Percentiles rank a stretch among this genome's conserved stretches.
Evolutionary conservation across 192 early-diverging fungal species (phyloP).

Genomic region (Dissophora ornata): DNA sequence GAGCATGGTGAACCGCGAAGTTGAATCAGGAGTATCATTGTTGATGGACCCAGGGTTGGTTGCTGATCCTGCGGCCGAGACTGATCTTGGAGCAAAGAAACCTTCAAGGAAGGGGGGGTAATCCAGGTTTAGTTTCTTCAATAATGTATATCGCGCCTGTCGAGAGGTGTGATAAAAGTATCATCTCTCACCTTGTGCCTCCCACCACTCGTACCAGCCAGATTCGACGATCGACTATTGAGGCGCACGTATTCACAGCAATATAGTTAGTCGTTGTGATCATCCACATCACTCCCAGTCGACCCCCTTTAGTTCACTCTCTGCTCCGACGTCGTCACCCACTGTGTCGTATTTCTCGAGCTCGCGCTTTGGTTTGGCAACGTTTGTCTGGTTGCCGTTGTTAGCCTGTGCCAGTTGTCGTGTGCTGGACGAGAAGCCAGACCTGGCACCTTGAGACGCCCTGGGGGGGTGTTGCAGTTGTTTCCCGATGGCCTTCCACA

Average conservation of each 20-base stretch:
- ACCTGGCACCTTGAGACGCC: neutral
- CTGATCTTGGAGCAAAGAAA: slow-evolving; percentile 42
- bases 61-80: slow-evolving; percentile 17
- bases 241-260: too few species aligned
- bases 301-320: too few species aligned
- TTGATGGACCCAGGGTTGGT: slow-evolving; percentile 58
- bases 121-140: too few species aligned
- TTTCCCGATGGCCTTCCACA: slow-evolving; percentile 44
- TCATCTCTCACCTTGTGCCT: slow-evolving; percentile 82
- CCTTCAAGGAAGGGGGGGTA: slow-evolving; percentile 9
- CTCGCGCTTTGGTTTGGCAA: slow-evolving; percentile 29
- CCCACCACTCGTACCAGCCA: slow-evolving; percentile 98
- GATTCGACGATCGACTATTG: slow-evolving; percentile 78
- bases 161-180: too few species aligned
- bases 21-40: slow-evolving; percentile 35
- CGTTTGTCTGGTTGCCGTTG: neutral
- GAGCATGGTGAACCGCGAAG: slow-evolving; percentile 81
- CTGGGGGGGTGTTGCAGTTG: neutral
- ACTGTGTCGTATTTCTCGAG: slow-evolving; percentile 51
- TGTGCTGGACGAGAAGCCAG: neutral
- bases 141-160: neutral
- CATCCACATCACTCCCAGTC: too few species aligned
- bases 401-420: slow-evolving; percentile 1
- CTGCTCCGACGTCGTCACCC: neutral
- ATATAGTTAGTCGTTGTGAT: too few species aligned